Conservation (phyloP, 345 rosid genomes). For the Cardamine chenopodiifolia region DNA sequence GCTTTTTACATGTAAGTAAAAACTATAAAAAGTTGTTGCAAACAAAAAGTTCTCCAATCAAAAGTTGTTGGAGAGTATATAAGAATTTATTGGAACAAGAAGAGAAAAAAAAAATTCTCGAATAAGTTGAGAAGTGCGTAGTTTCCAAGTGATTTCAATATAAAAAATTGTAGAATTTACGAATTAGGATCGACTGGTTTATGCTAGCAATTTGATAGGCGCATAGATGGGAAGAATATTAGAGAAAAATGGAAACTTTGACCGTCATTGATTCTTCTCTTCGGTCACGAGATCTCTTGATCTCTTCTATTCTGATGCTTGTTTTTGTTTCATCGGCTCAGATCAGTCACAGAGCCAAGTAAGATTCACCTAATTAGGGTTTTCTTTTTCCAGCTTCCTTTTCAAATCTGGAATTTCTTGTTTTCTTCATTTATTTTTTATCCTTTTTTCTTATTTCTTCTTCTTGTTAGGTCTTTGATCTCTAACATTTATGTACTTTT, state of each 20-base stretch:
- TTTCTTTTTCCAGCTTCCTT: no score
- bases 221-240: constrained; percentile 48
- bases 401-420: constrained; percentile 25
- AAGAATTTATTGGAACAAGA: not conserved
- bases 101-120: not conserved
- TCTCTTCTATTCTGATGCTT: constrained; percentile 26
- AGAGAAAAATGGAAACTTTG: constrained; percentile 67
- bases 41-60: no score
- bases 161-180: not conserved
- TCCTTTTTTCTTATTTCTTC: constrained; percentile 8
- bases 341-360: constrained; percentile 53
- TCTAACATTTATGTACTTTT: not conserved
- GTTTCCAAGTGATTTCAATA: not conserved
- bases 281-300: constrained; percentile 41
- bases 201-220: constrained; percentile 45
- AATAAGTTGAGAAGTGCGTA: not conserved
- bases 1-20: not conserved
- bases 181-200: constrained; percentile 11
- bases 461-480: not conserved
- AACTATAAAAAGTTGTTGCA: not conserved
- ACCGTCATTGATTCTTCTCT: constrained; percentile 55
- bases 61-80: not conserved
- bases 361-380: constrained; percentile 40
- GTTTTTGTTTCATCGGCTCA: constrained; percentile 47
- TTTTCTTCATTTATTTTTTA: no score